Conservation (phyloP, 1,139 yeast genomes). For the Scheffersomyces insectosa region DNA sequence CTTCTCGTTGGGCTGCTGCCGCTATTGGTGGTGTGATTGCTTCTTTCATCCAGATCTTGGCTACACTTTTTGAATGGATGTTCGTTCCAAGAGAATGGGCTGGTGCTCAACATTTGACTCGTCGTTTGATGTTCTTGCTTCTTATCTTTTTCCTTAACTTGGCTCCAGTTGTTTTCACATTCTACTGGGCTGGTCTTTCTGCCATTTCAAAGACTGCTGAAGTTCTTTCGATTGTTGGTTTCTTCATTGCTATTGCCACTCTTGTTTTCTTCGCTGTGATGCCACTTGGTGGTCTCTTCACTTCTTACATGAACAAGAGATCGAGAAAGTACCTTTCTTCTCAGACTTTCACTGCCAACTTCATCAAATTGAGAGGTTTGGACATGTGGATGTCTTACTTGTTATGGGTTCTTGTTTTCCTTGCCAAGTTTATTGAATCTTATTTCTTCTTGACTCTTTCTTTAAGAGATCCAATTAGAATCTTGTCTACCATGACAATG, state of each 20-base stretch:
- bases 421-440: conserved; percentile 86
- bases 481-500: conserved; percentile 46
- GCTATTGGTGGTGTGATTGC: conserved; percentile 95
- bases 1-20: conserved; percentile 88
- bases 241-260: conserved; percentile 85
- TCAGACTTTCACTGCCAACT: conserved; percentile 94
- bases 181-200: conserved; percentile 75
- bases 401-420: conserved; percentile 85
- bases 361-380: conserved; percentile 74
- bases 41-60: conserved; percentile 73
- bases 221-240: conserved; percentile 83
- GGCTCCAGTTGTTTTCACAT: conserved; percentile 85
- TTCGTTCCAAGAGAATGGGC: conserved; percentile 99
- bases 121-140: conserved; percentile 78
- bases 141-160: conserved; percentile 69
- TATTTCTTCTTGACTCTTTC: conserved; percentile 91
- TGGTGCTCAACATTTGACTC: conserved; percentile 94
- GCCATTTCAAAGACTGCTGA: conserved; percentile 73
- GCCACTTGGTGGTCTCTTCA: conserved; percentile 97
- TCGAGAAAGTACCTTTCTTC: conserved; percentile 91
- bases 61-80: conserved; percentile 91
- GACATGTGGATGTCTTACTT: conserved; percentile 97
- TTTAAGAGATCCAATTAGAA: conserved; percentile 90
- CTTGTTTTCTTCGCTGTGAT: conserved; percentile 83
- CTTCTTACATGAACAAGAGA: conserved; percentile 85